Evolutionary conservation across 1,284 basidiomycete genomes (phyloP).

Genomic region (Malassezia dermatis): DNA sequence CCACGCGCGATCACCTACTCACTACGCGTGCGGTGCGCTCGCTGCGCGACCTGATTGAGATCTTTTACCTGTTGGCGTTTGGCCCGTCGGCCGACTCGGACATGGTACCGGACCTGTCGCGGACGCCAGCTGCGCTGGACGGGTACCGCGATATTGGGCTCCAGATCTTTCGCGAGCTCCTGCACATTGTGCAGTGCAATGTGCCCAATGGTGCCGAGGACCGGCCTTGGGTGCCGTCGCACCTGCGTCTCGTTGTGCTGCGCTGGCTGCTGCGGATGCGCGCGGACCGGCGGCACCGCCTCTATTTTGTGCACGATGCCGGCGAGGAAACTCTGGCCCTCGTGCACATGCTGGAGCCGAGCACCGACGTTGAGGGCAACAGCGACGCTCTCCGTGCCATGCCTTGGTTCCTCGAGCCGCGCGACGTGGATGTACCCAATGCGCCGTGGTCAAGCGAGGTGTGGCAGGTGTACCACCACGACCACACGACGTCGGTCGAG

Average conservation of each 20-base stretch:
- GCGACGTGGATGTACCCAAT: neutral
- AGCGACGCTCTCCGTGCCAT: neutral
- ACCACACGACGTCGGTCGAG: neutral
- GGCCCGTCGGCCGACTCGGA: constrained; percentile 29
- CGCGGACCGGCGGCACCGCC: constrained; percentile 77
- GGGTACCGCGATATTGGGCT: constrained; percentile 30
- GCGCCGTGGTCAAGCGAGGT: neutral
- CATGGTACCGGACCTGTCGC: constrained; percentile 19
- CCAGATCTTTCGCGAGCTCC: constrained; percentile 36
- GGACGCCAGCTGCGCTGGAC: constrained; percentile 22
- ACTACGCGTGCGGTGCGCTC: constrained; percentile 22
- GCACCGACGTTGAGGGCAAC: neutral
- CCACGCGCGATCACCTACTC: constrained; percentile 8
- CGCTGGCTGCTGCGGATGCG: constrained; percentile 82
- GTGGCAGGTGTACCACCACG: constrained; percentile 1
- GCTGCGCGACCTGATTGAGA: constrained; percentile 31
- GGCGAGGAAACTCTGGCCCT: constrained; percentile 48
- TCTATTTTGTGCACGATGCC: constrained; percentile 58
- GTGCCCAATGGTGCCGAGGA: neutral
- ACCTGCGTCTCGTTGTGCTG: constrained; percentile 58
- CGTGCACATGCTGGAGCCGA: constrained; percentile 1
- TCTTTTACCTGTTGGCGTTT: constrained; percentile 45
- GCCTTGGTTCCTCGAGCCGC: neutral
- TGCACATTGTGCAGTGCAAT: constrained; percentile 26
- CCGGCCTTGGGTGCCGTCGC: constrained; percentile 1